A percentile compares a stretch with the other conserved stretches of the same genome.
Evolutionary conservation across 2,329 filamentous ascomycete genomes (phyloP).

Genomic region (Thielaviopsis euricoi): DNA sequence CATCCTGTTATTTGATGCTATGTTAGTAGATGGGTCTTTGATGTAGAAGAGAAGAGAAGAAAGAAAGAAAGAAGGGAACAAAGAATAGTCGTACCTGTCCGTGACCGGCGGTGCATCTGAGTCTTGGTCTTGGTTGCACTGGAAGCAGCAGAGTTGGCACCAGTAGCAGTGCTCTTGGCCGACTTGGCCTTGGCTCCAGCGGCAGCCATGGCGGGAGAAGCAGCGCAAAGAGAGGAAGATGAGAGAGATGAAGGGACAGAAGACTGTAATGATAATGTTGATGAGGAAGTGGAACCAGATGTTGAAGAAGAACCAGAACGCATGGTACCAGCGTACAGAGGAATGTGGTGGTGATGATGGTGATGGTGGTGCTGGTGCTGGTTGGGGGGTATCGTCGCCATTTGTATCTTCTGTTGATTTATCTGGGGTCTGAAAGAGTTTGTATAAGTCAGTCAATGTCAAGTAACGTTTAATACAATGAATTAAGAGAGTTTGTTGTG

Average conservation of each 20-base stretch:
- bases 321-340: slow-evolving; percentile 28
- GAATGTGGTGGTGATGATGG: slow-evolving; percentile 21
- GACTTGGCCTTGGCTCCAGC: slow-evolving; percentile 33
- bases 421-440: neutral
- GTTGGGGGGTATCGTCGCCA: slow-evolving; percentile 51
- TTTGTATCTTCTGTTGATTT: slow-evolving; percentile 32
- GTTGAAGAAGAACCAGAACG: slow-evolving; percentile 7
- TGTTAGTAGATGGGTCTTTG: neutral
- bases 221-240: slow-evolving; percentile 43
- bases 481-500: neutral
- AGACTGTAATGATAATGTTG: slow-evolving; percentile 20
- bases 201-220: slow-evolving; percentile 48
- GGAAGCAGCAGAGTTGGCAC: slow-evolving; percentile 10
- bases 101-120: slow-evolving; percentile 86
- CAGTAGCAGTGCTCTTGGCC: slow-evolving; percentile 32
- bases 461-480: neutral
- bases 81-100: slow-evolving; percentile 47
- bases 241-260: slow-evolving; percentile 41
- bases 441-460: neutral
- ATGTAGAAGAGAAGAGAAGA: slow-evolving; percentile 11
- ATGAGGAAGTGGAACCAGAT: slow-evolving; percentile 1
- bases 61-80: slow-evolving; percentile 31
- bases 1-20: slow-evolving; percentile 30
- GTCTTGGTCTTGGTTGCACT: slow-evolving; percentile 44
- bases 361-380: slow-evolving; percentile 30